A percentile compares a stretch with the other conserved stretches of the same genome.
Evolutionary conservation across 1,284 basidiomycete genomes (phyloP).

Genomic region (Papiliotrema flavescens): DNA sequence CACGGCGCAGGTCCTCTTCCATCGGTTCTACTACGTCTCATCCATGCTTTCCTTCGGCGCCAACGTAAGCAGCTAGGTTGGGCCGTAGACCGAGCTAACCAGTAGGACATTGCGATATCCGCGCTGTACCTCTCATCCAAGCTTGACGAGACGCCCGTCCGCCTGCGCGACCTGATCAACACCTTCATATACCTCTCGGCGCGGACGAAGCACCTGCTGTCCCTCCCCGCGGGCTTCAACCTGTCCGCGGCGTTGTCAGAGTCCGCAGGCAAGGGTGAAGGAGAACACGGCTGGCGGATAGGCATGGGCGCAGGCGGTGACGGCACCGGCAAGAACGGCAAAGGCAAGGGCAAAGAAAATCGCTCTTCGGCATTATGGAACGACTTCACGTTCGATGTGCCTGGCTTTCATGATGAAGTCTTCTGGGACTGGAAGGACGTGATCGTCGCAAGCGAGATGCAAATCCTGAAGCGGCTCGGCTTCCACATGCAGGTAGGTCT

Average conservation of each 20-base stretch:
- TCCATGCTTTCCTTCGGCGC: slow-evolving; percentile 92
- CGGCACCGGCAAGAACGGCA: slow-evolving; percentile 9
- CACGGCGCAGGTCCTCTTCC: slow-evolving; percentile 92
- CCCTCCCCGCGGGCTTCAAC: slow-evolving; percentile 20
- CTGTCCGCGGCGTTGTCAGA: slow-evolving; percentile 7
- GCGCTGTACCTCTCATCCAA: slow-evolving; percentile 93
- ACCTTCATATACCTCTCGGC: slow-evolving; percentile 74
- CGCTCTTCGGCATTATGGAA: slow-evolving; percentile 18
- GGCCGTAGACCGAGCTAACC: neutral
- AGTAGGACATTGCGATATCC: slow-evolving; percentile 85
- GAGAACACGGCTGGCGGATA: neutral
- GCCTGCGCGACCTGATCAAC: slow-evolving; percentile 92
- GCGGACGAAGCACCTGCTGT: slow-evolving; percentile 39
- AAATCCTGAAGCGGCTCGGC: slow-evolving; percentile 87
- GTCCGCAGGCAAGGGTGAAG: neutral
- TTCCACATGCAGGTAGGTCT: slow-evolving; percentile 63
- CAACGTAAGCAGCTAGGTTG: slow-evolving; percentile 56
- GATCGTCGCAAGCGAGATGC: slow-evolving; percentile 93
- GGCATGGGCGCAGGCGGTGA: neutral
- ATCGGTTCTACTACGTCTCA: slow-evolving; percentile 93
- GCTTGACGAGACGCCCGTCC: slow-evolving; percentile 85
- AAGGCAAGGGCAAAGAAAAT: slow-evolving; percentile 13
- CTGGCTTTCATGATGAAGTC: slow-evolving; percentile 40
- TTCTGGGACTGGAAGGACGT: slow-evolving; percentile 55
- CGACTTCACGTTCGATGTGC: slow-evolving; percentile 37